Base-by-base conservation (phyloP, 441 rosid genomes). In the Gossypium trilobum region DNA sequence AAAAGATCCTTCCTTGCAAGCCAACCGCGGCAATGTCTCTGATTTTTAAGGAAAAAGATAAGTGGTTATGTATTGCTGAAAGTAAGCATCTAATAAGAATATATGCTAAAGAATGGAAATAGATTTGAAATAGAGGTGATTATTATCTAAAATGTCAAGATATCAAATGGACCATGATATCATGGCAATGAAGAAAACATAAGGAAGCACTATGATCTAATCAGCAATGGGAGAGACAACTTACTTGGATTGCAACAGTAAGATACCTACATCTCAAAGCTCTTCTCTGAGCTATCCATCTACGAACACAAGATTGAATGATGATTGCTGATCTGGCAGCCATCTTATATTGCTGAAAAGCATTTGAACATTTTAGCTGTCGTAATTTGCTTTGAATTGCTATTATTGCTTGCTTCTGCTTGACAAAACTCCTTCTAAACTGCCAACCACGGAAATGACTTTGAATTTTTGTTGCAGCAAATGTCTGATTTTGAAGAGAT, bases 1-100 rank as follows among this genome's bases (percentile, higher is more conserved):
- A 82, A 56, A 77, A 82, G 80, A 11, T 76, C 75, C 78, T 77
- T 90, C 73, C 92, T 89, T 56, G 39, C 82, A 77, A 90, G 63
- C 91, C 90, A 84, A 75, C 89, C 88, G 57, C 87, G 91, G 75
- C 74, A 87, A 61, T 71, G 63, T 80, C 86, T 83, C 93, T 93
- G 82, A 36, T 48, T 78, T 58, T 62, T 71, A 72, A 59, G 63
- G 31, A 65, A 66, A 31, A 16, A 61, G 2, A 48, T 33, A 11
- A 50, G 50, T 61, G 58, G 44, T 57, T 16, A 27, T 61, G 29
- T 36, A 52, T 39, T 48, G 57, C 57, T 31, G 19, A 22, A 36
- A 71, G 19, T 14, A 29, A 69, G 51, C 65, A 59, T 59, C 22
- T 19, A 33, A 16, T 9, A 33, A 48, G 39, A 62, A 36, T 10